These are phyloP conservation scores for Boletellus sp. DNA, from an alignment of 768 basidiomycete genomes.

Conservation along the genomic window DNA sequence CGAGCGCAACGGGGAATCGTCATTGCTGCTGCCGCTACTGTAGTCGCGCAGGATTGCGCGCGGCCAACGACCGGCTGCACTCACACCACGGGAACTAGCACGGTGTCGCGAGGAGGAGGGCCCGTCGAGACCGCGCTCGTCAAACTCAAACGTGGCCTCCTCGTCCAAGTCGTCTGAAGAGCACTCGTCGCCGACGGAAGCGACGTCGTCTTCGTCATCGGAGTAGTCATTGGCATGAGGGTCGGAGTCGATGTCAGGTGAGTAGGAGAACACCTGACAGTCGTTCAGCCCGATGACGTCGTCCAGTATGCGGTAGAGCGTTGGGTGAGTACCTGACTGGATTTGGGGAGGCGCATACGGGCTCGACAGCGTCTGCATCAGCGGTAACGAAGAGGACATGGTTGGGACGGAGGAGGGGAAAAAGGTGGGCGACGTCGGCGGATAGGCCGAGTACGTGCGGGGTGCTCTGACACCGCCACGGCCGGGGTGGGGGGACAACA, in stretches of 20 bases:
- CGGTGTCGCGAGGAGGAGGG: slow-evolving; percentile 15
- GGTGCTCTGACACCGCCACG: slow-evolving; percentile 64
- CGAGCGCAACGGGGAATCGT: slow-evolving; percentile 30
- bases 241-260: slow-evolving; percentile 90
- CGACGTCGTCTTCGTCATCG: slow-evolving; percentile 74
- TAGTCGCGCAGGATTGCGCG: slow-evolving; percentile 25
- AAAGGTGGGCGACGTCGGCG: slow-evolving; percentile 65
- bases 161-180: slow-evolving; percentile 72
- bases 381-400: slow-evolving; percentile 70
- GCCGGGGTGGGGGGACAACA: slow-evolving; percentile 57
- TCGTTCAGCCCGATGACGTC: slow-evolving; percentile 86
- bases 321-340: slow-evolving; percentile 81
- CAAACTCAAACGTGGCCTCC: slow-evolving; percentile 72
- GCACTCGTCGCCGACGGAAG: slow-evolving; percentile 62
- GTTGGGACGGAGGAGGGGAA: slow-evolving; percentile 69
- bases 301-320: slow-evolving; percentile 82
- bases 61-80: slow-evolving; percentile 1
- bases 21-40: slow-evolving; percentile 36
- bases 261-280: slow-evolving; percentile 94
- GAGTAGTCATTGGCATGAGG: slow-evolving; percentile 84
- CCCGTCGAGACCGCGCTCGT: slow-evolving; percentile 75
- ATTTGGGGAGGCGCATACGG: slow-evolving; percentile 71
- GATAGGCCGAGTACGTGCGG: slow-evolving; percentile 84
- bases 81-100: slow-evolving; percentile 8
- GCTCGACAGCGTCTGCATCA: slow-evolving; percentile 52